Base-by-base conservation (phyloP, 2,329 filamentous ascomycete genomes). In the Colletotrichum gloeosporioides region DNA sequence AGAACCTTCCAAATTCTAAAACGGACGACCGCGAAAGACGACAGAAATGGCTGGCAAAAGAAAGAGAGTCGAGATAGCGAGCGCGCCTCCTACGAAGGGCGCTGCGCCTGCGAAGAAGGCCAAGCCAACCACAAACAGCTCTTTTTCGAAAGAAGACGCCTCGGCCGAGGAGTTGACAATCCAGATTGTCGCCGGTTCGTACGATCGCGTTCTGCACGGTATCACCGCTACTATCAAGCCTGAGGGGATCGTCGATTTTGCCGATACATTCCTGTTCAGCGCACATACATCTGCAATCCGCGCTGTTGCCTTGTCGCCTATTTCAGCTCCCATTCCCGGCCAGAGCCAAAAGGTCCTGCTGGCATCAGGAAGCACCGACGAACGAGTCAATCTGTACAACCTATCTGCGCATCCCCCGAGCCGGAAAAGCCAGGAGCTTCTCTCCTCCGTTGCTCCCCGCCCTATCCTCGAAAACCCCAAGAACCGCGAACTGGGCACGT, bases 201-300 rank as follows among this genome's bases (percentile, higher is more conserved):
- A 99, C 86, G 97, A 99, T 83, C 92, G 96, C 78, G 92, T 98
- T 66, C 90, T 99, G 25, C 97, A 99, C 84, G 97, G 97, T 76
- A 90, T 98, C 80, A 95, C 94, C 9, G 96, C 94, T n/a, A 92
- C 92, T 3, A 88, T 98, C 69, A 88, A 90, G 29, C 82, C 81
- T 66, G 71, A 77, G 69, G 78, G 80, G 36, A 67, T 79, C 36
- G 88, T 93, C 71, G 89, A 93, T 68, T 99, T 98, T 82, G 92
- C 95, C 79, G 96, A 99, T 85, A 96, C 95, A 0, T 99, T 99
- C 85, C 91, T 99, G 73, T 98, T 99, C 90, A 95, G 96, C 82
- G 96, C 97, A 16, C 97, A 99, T 86, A 90, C 92, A 73, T 98
- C 96, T 15, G 94, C 97, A 6, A 95, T 99, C 83, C 94, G 96